phyloP scores from a whole-genome alignment of 176 grass and related monocot genomes.

The Hordeum vulgare region MorexV3_pseudomolecules_assembly NC_058523.1:52540143-52540642 shows the following conservation, averaged over 20 bases:
- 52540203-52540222: background rate
- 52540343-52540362: slow-evolving; percentile 1
- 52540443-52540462: too few species aligned
- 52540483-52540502: background rate
- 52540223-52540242: background rate
- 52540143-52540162: background rate
- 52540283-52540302: slow-evolving; percentile 18
- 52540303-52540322: background rate
- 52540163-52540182: background rate
- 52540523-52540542: slow-evolving; percentile 29
- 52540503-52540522: slow-evolving; percentile 37
- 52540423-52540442: too few species aligned
- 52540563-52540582: slow-evolving; percentile 6
- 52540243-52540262: background rate
- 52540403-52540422: slow-evolving; percentile 13
- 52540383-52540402: slow-evolving; percentile 9
- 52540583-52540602: slow-evolving; percentile 21
- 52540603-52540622: background rate
- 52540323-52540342: background rate
- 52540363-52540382: background rate
- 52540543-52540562: background rate
- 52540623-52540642: background rate
- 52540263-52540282: slow-evolving; percentile 15
- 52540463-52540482: background rate
- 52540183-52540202: background rate